Conservation (phyloP, 495 filamentous ascomycete species). For the Trichoderma erinaceum region DNA sequence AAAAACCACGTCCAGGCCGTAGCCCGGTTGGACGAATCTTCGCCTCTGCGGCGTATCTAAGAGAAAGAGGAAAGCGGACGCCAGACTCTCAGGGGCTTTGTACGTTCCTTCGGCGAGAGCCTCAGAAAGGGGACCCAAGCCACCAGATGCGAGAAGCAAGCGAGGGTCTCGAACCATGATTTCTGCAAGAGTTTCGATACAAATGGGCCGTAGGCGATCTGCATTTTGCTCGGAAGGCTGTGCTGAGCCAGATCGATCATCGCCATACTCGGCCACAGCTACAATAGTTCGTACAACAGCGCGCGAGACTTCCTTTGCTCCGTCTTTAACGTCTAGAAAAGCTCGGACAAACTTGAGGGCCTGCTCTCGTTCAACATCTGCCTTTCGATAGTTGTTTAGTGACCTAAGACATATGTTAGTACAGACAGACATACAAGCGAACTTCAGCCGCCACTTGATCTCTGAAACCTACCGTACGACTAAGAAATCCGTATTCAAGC, state of each 20-base stretch:
- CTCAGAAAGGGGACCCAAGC: slow-evolving; percentile 73
- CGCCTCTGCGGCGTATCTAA: slow-evolving; percentile 78
- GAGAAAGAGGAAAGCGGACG: slow-evolving; percentile 77
- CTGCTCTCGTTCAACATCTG: slow-evolving; percentile 93
- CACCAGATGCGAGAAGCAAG: slow-evolving; percentile 71
- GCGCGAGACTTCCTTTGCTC: slow-evolving; percentile 79
- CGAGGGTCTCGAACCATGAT: slow-evolving; percentile 79
- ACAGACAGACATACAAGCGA: too few relatives aligned
- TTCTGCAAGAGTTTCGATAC: slow-evolving; percentile 86
- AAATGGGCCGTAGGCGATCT: slow-evolving; percentile 82
- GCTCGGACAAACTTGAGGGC: slow-evolving; percentile 93
- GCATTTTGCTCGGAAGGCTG: slow-evolving; percentile 50
- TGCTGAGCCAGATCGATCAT: slow-evolving; percentile 70
- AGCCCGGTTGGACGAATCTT: slow-evolving; percentile 71
- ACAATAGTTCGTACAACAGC: slow-evolving; percentile 82
- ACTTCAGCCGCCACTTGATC: neutral
- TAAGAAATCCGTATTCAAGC: slow-evolving; percentile 82
- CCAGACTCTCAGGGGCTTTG: slow-evolving; percentile 80
- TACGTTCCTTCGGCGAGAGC: slow-evolving; percentile 86
- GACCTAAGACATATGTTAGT: slow-evolving; percentile 43
- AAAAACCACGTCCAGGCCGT: slow-evolving; percentile 72
- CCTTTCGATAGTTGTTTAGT: slow-evolving; percentile 88
- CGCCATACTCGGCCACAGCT: slow-evolving; percentile 78
- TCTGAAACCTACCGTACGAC: slow-evolving; percentile 57
- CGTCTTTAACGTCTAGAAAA: slow-evolving; percentile 93